Base-by-base conservation (phyloP, 1,284 basidiomycete species). In the Porodaedalea pini region DNA sequence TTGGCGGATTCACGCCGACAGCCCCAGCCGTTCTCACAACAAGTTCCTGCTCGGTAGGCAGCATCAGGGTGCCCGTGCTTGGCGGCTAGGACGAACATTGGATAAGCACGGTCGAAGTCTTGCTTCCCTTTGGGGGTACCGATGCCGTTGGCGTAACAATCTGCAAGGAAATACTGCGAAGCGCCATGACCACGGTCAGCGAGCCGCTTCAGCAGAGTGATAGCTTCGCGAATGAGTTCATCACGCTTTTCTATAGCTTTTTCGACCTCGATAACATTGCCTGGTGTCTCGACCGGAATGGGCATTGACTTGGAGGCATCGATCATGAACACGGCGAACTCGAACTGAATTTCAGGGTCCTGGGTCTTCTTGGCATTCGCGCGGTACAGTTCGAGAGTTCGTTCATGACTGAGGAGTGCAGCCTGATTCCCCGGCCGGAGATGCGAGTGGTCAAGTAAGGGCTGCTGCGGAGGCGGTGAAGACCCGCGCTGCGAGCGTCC, bases 1-100 rank as follows among this genome's bases (percentile, higher is more conserved):
- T 98, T 98, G 54, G 87, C 86, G 21, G 83, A 86, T 72, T 99
- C 97, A 25, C 93, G 83, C 49, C 95, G 79, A 69, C 94, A 97
- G 3, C 96, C 96, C 96, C 97, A 99, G 21, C 95, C 97, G 68
- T 98, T 96, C 78, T 99, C 97, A 71, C 93, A 97, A 71, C 97
- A 99, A 1, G 94, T 97, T 21, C 94, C 97, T 0, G 95, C 92
- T 49, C 96, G 90, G 73, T 96, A 99, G 21, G 92, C 86, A 6
- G 94, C 95, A 67, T 98, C 95, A 0, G 94, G 89, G 70, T 99
- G 96, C n/a, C 94, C 92, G 68, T 99, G 97, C 73, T 99, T 99
- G 44, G 95, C 94, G 5, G 96, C 94, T 43, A 98, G 85, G 5
- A 97, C 87, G 69, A 98, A 99, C 57, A 99, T 80, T 15, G 95